A percentile compares a stretch with the other conserved stretches of the same genome.
Evolutionary conservation across 2,329 filamentous ascomycete genomes (phyloP).

Genomic region (Didymella keratinophila): DNA sequence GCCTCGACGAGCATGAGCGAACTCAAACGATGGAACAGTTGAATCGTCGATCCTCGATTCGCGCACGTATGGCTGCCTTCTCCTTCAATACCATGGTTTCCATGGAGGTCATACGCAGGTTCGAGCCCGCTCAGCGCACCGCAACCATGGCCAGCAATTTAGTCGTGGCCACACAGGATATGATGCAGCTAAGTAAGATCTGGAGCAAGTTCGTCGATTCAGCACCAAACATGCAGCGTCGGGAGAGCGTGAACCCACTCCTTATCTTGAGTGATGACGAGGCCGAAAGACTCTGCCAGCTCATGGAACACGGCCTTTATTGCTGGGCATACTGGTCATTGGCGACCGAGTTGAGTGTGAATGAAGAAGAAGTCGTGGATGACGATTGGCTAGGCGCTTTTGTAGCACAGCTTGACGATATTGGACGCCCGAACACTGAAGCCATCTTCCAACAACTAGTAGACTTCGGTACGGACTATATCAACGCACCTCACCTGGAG

Average conservation of each 20-base stretch:
- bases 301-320: neutral
- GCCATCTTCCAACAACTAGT: neutral
- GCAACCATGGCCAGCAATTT: neutral
- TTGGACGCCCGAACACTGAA: neutral
- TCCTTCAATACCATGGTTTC: neutral
- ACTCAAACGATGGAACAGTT: neutral
- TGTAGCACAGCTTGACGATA: neutral
- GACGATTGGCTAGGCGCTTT: neutral
- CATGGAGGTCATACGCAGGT: neutral
- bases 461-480: neutral
- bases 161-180: neutral
- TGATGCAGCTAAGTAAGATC: neutral
- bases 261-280: neutral
- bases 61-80: neutral
- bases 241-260: neutral
- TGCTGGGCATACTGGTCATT: neutral
- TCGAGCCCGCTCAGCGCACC: neutral
- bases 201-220: neutral
- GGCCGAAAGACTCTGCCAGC: neutral
- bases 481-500: neutral
- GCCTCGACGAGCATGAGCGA: neutral
- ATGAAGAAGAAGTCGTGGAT: neutral
- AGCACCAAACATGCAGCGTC: neutral
- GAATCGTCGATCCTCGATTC: neutral
- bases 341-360: neutral